Base-by-base conservation (phyloP, 768 basidiomycete species). In the Lentinula boryana region DNA sequence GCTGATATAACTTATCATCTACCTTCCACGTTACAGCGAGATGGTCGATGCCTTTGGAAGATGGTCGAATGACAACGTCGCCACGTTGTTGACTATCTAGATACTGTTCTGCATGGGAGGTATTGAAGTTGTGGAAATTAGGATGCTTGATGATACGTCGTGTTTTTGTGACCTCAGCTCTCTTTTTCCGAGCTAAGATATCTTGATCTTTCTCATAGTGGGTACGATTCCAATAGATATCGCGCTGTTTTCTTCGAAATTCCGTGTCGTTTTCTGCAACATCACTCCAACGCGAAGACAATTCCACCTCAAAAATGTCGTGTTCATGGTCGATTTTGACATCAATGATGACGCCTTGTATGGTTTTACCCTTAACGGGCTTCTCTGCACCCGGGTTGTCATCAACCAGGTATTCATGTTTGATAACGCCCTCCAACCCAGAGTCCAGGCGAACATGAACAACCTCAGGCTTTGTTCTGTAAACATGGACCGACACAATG, bases 1-100 rank as follows among this genome's bases (percentile, higher is more conserved):
- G 97, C 69, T 98, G 97, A 72, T 91, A 98, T 31, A 99, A 76
- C 62, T 88, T 91, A 61, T 97, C 90, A 64, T 95, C 96, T 2
- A 99, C 95, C 75, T 98, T 99, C 97, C 97, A 99, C 0, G 97
- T 99, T 9, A 99, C 90, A 48, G 96, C 96, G 40, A 99, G 79
- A 75, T 98, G 97, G 67, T 97, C 84, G 40, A 81, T 76, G 13
- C 96, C 96, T 72, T 95, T 95, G 4, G 96, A 98, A 16, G 95
- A 96, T 0, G 97, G 97, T 49, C 97, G 80, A 64, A 99, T 94
- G 44, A 98, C 91, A 43, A 96, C 95, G 71, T 98, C 97, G 9
- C 97, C 97, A 18, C 93, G 85, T 66, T 95, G 93, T 70, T 93
- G 91, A 65, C 87, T 87, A 65, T 93, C 90, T 62, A 99, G 78